Percentiles rank a stretch among this genome's conserved stretches.
These are phyloP conservation scores for Chenopodium quinoa DNA, from an alignment of 148 eudicot species.

Conservation along the genomic window DNA sequence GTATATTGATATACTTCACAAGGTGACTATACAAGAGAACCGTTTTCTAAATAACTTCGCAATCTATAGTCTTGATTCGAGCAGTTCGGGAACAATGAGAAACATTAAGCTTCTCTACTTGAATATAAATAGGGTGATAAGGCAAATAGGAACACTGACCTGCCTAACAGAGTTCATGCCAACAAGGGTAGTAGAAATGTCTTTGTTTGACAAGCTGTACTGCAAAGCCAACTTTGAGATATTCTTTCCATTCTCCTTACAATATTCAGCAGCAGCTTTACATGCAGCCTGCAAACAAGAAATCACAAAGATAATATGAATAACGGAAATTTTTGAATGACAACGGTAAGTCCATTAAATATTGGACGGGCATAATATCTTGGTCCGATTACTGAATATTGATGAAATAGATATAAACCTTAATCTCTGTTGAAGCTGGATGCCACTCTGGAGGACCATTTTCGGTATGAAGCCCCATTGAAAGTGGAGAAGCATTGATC, in stretches of 20 bases:
- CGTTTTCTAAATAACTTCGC: neutral
- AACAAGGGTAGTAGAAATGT: constrained; percentile 78
- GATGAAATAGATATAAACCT: constrained; percentile 37
- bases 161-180: constrained; percentile 90
- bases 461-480: constrained; percentile 99
- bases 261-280: constrained; percentile 73
- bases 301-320: neutral
- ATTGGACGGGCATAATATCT: neutral
- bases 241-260: constrained; percentile 73
- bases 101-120: neutral
- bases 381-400: too few species aligned
- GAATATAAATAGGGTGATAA: neutral
- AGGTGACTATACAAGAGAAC: neutral
- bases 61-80: neutral
- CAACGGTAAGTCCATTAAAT: neutral
- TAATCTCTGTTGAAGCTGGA: constrained; percentile 85
- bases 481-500: constrained; percentile 91
- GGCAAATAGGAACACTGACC: constrained; percentile 37
- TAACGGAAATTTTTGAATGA: neutral
- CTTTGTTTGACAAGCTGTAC: constrained; percentile 84
- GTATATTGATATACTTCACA: neutral
- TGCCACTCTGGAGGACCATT: constrained; percentile 97
- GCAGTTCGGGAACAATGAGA: neutral
- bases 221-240: constrained; percentile 90
- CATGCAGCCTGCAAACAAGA: constrained; percentile 64